phyloP scores from a whole-genome alignment of 202 grass and related monocot species.

The Schoenoplectus tabernaemontani region DNA sequence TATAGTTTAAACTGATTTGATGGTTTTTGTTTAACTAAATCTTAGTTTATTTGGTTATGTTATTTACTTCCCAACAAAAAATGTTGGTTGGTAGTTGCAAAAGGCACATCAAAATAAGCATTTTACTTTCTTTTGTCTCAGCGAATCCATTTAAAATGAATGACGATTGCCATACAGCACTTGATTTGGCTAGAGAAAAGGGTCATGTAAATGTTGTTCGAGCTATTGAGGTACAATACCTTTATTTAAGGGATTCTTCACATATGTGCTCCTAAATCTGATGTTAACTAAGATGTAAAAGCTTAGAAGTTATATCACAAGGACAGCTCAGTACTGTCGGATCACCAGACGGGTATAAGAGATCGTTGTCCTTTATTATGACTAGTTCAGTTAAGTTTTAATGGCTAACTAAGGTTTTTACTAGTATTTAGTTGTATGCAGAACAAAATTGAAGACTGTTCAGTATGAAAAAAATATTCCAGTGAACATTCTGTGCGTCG shows the following conservation, averaged over 20 bases:
- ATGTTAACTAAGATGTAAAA: background rate
- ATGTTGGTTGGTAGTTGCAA: background rate
- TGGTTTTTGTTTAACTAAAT: background rate
- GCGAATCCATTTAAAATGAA: conserved; percentile 79
- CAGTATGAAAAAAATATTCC: background rate
- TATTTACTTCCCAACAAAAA: background rate
- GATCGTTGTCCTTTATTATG: conserved; percentile 4
- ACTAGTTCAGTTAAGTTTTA: background rate
- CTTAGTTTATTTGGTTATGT: background rate
- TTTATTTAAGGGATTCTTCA: background rate
- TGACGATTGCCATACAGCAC: conserved; percentile 78
- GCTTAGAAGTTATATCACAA: background rate
- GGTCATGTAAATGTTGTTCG: conserved; percentile 72
- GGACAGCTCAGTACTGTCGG: background rate
- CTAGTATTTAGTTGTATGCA: background rate
- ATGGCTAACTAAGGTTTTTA: background rate
- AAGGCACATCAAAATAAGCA: background rate
- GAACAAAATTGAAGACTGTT: background rate
- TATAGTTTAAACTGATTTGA: background rate
- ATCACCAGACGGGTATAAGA: background rate
- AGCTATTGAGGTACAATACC: conserved; percentile 69
- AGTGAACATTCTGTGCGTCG: background rate
- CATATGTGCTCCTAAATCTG: too few species aligned
- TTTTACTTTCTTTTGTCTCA: conserved; percentile 29
- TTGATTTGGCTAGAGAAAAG: conserved; percentile 91